Base-by-base conservation (phyloP, 768 basidiomycete species). In the Pisolithus microcarpus region DNA sequence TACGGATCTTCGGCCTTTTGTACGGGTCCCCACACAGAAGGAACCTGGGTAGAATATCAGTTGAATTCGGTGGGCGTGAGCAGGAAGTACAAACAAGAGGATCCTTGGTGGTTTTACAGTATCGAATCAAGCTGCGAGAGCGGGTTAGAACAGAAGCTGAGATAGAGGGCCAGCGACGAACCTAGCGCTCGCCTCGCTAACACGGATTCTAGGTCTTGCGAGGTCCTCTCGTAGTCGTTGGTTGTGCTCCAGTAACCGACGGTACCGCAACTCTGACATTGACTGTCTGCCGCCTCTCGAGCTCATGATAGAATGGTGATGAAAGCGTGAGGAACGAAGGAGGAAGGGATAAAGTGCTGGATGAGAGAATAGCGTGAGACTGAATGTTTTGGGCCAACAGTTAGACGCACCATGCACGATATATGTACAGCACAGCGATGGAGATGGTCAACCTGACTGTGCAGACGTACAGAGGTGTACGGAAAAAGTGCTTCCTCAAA, bases 11-110 rank as follows among this genome's bases (percentile, higher is more conserved):
- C 91, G 39, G 81, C 82, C 63, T 87, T 89, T 56, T 82, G 82
- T n/a, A 95, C 84, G 21, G 90, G 85, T 9, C 96, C 96, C 96
- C 96, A 99, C 1, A 99, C 91, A 18, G 89, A 92, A 23, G 94
- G 93, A 45, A 95, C 86, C 87, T 93, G 60, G 26, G 30, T 10
- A 48, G 46, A 39, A 56, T 36, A 57, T 62, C 47, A 62, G 60
- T 34, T 7, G 26, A 28, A 53, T 56, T 19, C 46, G 37, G 24
- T 47, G 31, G 49, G 37, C 42, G 18, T 21, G 38, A 52, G 50
- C 54, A 38, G 48, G 2, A 28, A 24, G 24, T 31, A 70, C 78
- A 59, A 53, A 82, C 81, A 46, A 85, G 78, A 57, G 80, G 79
- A 62, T 89, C 87, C 59, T 75, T 80, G 31, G 85, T 87, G 19